Evolutionary conservation across 495 filamentous ascomycete genomes (phyloP), one percentile per base, ranked within the genome.

Genomic region (Cetradonia linearis): DNA sequence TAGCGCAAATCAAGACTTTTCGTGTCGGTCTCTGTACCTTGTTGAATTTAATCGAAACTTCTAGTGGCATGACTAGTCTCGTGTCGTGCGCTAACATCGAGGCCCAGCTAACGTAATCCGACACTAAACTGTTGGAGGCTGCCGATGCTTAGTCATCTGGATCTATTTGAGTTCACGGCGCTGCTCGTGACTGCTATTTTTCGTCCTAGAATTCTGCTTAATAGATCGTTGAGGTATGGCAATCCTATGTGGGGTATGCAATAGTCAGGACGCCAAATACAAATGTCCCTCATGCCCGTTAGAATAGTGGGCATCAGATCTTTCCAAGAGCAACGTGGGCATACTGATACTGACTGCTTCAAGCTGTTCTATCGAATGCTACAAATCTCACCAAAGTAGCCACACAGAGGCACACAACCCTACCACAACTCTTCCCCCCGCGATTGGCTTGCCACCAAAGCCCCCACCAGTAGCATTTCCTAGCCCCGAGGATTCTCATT

Each of bases 321-420:
- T 63, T 46, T 40, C 11, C 25, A 23, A 56, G 49, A n/a, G 62
- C 50, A 34, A 62, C 25, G 16, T 49, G 37, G 9, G 16, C 23
- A 65, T 33, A 33, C 62, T 65, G 49, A 53, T 18, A 42, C 5
- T 23, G 28, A 33, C 48, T 28, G n/a, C 13, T 42, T 34, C 49
- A 52, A 90, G 86, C 66, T 90, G 86, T 65, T 89, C 86, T 1
- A 75, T 87, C 49, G 71, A 77, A 28, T 90, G 86, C 70, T 86
- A 80, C 59, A 81, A 79, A 63, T 70, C 76, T 31, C 86, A 90
- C 49, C 67, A 80, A 63, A 65, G 72, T 34, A 76, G 66, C 59
- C 72, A 78, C 60, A 58, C 62, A 42, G 56, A 65, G 11, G 33
- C 69, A 25, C 65, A 59, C 37, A 30, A 60, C 59, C 33, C 58